Evolutionary conservation across 345 rosid species (phyloP).

Genomic region (Salix caprea): DNA sequence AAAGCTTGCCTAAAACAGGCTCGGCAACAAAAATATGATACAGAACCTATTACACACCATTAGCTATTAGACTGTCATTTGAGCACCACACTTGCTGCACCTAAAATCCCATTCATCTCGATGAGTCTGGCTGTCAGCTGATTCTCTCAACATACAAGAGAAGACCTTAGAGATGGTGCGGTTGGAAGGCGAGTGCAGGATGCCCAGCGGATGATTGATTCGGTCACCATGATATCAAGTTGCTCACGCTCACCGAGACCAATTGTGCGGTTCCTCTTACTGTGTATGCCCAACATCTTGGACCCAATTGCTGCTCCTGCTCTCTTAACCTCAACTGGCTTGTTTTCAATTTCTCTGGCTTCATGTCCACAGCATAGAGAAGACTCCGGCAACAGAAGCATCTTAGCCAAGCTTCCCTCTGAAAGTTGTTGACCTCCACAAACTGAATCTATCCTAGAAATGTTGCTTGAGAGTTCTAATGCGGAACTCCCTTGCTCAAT

Average conservation of each 20-base stretch:
- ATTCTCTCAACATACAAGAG: slow-evolving; percentile 50
- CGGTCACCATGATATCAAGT: slow-evolving; percentile 42
- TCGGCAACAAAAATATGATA: not conserved
- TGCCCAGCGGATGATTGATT: slow-evolving; percentile 67
- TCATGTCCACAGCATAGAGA: slow-evolving; percentile 21
- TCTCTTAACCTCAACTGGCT: slow-evolving; percentile 29
- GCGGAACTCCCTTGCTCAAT: slow-evolving; percentile 18
- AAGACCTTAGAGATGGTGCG: slow-evolving; percentile 45
- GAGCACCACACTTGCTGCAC: not conserved
- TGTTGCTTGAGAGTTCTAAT: slow-evolving; percentile 18
- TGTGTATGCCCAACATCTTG: slow-evolving; percentile 38
- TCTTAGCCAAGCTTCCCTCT: slow-evolving; percentile 25
- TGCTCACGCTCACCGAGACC: slow-evolving; percentile 52
- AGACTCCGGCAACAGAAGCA: slow-evolving; percentile 27
- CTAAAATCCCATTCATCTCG: not conserved
- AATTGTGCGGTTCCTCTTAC: slow-evolving; percentile 56
- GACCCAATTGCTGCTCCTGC: slow-evolving; percentile 34
- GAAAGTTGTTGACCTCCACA: slow-evolving; percentile 35
- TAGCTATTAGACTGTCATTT: not conserved
- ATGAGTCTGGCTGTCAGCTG: not conserved
- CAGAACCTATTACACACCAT: not conserved
- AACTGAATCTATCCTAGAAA: slow-evolving; percentile 9
- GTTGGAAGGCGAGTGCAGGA: slow-evolving; percentile 57
- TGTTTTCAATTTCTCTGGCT: slow-evolving; percentile 30
- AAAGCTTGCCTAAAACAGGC: not conserved